Base-by-base conservation (phyloP, 2,329 filamentous ascomycete species). In the Ophiosphaerella narmari region DNA sequence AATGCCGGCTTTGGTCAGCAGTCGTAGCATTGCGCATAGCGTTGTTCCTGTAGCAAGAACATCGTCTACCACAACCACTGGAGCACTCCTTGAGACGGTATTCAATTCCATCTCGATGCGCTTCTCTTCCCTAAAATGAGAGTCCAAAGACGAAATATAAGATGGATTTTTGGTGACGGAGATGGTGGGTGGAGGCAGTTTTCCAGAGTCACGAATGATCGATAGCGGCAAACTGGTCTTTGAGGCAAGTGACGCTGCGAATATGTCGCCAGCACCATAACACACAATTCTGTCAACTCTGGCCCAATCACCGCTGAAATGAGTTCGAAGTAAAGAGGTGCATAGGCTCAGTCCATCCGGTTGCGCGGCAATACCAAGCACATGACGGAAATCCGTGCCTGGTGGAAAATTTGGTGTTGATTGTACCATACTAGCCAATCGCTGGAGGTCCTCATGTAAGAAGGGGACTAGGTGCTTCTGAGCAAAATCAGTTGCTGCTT, bases 31-130 rank as follows among this genome's bases (percentile, higher is more conserved):
- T 6, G 80, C 81, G 63, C 72, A 78, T 33, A 86, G 76, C 2
- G 83, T 86, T 56, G 74, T 57, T 1, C 82, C 83, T 0, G 79
- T 81, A 5, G 83, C 75, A 48, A 86, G 77, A 24, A 85, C 82
- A 66, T 86, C 83, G 50, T 86, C 83, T 5, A 86, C 75, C 0
- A 86, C 75, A n/a, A 86, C 72, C 9, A 86, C 78, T 4, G 71
- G 73, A 4, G 65, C 69, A 1, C 69, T 75, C 32, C 23, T 60
- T 0, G 71, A 58, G 14, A 86, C 29, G 33, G 68, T 66, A 70
- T 77, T 70, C 14, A 59, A 60, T 13, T 73, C 72, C 7, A 41
- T 26, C 45, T 50, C 36, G 31, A 43, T 18, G 18, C 35, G 16
- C 24, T 26, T 16, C 43, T 52, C 39, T 43, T 52, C 39, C 47